Percentiles rank a stretch among this genome's conserved stretches.
phyloP scores from a whole-genome alignment of 352 stramenopile genomes.

The Pythium vanterpoolii region DNA sequence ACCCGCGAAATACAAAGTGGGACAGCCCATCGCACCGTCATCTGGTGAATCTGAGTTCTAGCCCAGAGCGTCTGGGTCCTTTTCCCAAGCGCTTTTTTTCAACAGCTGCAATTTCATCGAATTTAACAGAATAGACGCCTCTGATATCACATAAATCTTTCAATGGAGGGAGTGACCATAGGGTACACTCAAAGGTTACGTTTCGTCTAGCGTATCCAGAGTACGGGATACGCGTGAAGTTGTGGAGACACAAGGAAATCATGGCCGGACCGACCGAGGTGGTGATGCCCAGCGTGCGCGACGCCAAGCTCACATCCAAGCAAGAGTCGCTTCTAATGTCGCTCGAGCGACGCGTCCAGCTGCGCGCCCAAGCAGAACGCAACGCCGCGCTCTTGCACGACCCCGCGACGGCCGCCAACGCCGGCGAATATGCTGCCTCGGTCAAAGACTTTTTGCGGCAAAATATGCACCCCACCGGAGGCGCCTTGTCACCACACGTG shows the following conservation, averaged over 20 bases:
- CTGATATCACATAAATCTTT: neutral
- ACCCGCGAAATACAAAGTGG: too few species aligned
- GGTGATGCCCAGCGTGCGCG: conserved; percentile 28
- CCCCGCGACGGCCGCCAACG: neutral
- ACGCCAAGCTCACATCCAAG: conserved; percentile 38
- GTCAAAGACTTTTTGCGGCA: conserved; percentile 42
- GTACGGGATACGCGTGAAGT: neutral
- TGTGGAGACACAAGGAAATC: neutral
- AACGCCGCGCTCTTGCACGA: conserved; percentile 39
- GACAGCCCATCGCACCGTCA: too few species aligned
- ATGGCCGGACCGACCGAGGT: neutral
- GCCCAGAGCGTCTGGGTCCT: too few species aligned
- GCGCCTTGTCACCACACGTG: neutral
- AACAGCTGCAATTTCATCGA: too few species aligned
- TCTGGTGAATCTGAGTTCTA: too few species aligned
- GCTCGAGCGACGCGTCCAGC: conserved; percentile 56
- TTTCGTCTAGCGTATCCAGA: neutral
- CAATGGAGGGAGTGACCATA: neutral
- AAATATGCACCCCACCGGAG: neutral
- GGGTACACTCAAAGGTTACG: neutral
- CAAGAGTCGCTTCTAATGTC: conserved; percentile 55
- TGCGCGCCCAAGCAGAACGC: conserved; percentile 42
- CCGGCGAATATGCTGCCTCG: conserved; percentile 19
- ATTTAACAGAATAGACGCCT: too few species aligned
- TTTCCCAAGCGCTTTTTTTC: too few species aligned